phyloP scores from a whole-genome alignment of 2,329 filamentous ascomycete species.

The Xylariaceae sp. region DNA sequence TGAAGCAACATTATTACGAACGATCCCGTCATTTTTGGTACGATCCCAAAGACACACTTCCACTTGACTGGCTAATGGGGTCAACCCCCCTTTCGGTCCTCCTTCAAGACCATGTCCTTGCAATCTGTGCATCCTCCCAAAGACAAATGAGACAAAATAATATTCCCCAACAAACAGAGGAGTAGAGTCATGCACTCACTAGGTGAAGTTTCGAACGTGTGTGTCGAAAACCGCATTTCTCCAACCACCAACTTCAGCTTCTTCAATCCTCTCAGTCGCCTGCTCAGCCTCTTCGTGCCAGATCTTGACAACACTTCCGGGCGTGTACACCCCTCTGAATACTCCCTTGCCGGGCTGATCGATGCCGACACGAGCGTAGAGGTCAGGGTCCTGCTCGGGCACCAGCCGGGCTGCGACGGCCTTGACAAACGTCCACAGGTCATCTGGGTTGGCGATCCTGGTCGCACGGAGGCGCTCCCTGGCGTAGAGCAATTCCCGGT shows the following conservation, averaged over 20 bases:
- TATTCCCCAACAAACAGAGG: too few species aligned
- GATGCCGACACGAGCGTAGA: constrained; percentile 69
- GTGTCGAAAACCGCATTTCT: constrained; percentile 70
- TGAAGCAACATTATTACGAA: too few species aligned
- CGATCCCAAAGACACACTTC: too few species aligned
- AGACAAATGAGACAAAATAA: too few species aligned
- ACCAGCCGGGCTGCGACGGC: constrained; percentile 73
- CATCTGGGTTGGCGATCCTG: constrained; percentile 72
- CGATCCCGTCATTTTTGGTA: too few species aligned
- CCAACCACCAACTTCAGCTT: constrained; percentile 32
- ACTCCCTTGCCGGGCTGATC: constrained; percentile 49
- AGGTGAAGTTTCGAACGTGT: constrained; percentile 23
- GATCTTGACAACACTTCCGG: constrained; percentile 82
- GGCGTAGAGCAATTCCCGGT: constrained; percentile 81
- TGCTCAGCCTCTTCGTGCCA: constrained; percentile 74
- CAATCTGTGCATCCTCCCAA: too few species aligned
- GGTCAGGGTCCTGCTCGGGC: constrained; percentile 67
- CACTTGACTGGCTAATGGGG: too few species aligned
- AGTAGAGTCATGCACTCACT: background rate
- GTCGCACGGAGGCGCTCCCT: constrained; percentile 82
- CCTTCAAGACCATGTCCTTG: too few species aligned
- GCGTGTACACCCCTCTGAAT: constrained; percentile 81
- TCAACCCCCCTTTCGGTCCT: too few species aligned
- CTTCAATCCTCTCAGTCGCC: constrained; percentile 69
- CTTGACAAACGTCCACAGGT: constrained; percentile 75